Evolutionary conservation across 2,329 filamentous ascomycete species (phyloP).

Genomic region (Penicillium concentricum): DNA sequence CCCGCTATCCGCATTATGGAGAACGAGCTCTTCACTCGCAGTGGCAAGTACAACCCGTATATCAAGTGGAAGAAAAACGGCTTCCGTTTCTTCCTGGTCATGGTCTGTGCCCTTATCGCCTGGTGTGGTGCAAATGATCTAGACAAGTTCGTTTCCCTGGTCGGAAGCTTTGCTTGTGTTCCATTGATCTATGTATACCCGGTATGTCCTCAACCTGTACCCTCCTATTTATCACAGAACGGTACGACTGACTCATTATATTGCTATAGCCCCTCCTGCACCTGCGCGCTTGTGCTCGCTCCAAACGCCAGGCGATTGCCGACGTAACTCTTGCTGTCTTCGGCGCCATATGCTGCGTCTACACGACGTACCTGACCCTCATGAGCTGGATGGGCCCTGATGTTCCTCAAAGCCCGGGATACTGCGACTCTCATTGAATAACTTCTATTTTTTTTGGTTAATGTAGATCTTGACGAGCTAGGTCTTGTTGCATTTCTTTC

Average conservation of each 20-base stretch:
- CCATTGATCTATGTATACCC: slow-evolving; percentile 97
- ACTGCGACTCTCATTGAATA: slow-evolving; percentile 54
- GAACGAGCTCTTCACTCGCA: slow-evolving; percentile 88
- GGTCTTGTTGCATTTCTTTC: slow-evolving; percentile 2
- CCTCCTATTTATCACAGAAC: background rate
- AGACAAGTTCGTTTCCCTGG: slow-evolving; percentile 95
- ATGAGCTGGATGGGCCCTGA: slow-evolving; percentile 74
- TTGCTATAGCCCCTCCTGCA: slow-evolving; percentile 77
- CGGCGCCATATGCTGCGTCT: slow-evolving; percentile 82
- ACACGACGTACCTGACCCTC: slow-evolving; percentile 84
- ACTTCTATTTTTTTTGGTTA: slow-evolving; percentile 5
- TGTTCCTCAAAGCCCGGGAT: slow-evolving; percentile 56
- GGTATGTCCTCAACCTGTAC: slow-evolving; percentile 57
- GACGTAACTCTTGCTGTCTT: slow-evolving; percentile 79
- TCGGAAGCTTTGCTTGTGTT: slow-evolving; percentile 97
- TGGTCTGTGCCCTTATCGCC: slow-evolving; percentile 79
- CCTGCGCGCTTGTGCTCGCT: slow-evolving; percentile 74
- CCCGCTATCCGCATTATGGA: slow-evolving; percentile 95
- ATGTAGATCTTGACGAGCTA: slow-evolving; percentile 5
- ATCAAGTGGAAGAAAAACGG: slow-evolving; percentile 99
- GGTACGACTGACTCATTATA: background rate
- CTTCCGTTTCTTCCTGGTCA: slow-evolving; percentile 90
- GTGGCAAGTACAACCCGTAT: slow-evolving; percentile 95
- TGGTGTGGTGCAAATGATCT: slow-evolving; percentile 91
- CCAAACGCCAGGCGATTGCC: slow-evolving; percentile 62